Base-by-base conservation (phyloP, 805 yeast genomes). In the Wickerhamiella sorbophila region DNA sequence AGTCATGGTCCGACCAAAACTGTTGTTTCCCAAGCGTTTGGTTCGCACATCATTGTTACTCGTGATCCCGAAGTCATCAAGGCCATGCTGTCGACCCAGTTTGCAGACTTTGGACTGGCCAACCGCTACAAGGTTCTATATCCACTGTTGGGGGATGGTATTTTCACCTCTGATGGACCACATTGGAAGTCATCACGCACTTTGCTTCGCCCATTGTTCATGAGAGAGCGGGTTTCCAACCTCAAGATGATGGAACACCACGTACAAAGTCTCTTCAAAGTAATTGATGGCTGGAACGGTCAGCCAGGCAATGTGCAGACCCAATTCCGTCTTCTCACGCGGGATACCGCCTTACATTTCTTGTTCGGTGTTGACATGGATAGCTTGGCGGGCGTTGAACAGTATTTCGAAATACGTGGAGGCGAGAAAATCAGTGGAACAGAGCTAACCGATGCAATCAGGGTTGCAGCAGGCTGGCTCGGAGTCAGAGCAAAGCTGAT, bases 171-270 rank as follows among this genome's bases (percentile, higher is more conserved):
- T 16, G 58, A 57, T 24, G 60, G 61, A 14, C 50, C 48, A 18
- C 55, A 53, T 27, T 59, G 64, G 64, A 48, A 52, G 34, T 58
- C 55, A 33, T 54, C 61, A 18, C 47, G 63, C 14, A 49, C 59
- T 5, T 38, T 59, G 48, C 47, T 59, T 39, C 48, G 63, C 29
- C 63, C 63, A 6, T 53, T 55, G 44, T 59, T 24, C 29, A 12
- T 12, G 10, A 6, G 52, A 2, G 57, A 54, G 21, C 52, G 51
- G 27, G 50, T 56, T 8, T 35, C 48, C 8, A 54, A 52, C 37
- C 18, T 54, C n/a, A 46, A 47, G 37, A 47, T 49, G 20, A 36
- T 55, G 35, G 29, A 24, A 12, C 29, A 24, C 29, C 29, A 24
- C 29, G 12, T 24, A 6, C 29, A 24, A 12, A 24, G 20, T 58